phyloP scores from a whole-genome alignment of 73 alveolate genomes.

The Stentor coeruleus region DNA sequence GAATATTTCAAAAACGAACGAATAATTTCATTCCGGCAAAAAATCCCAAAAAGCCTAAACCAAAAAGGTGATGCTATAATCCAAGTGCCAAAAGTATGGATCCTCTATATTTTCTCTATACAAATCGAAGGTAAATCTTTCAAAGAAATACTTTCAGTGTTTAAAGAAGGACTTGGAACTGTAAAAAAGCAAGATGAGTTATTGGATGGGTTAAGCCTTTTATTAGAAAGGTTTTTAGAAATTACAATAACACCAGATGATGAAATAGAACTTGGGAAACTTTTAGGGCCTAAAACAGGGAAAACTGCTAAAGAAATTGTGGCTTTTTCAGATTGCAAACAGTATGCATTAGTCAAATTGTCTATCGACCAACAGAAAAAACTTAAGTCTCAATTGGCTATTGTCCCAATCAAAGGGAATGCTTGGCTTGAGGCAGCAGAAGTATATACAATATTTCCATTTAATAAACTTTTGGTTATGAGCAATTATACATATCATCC shows the following conservation, averaged over 20 bases:
- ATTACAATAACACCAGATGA: not conserved
- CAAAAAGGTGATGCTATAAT: slow-evolving; percentile 17
- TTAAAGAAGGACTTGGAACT: not conserved
- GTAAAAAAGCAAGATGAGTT: not conserved
- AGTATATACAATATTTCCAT: not conserved
- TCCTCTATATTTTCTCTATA: not conserved
- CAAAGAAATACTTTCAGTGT: not conserved
- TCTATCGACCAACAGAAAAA: slow-evolving; percentile 2
- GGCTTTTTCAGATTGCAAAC: not conserved
- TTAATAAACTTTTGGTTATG: not conserved
- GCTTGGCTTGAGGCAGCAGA: not conserved
- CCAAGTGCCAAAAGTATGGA: slow-evolving; percentile 13
- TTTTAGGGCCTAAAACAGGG: not conserved
- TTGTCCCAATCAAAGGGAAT: slow-evolving; percentile 8
- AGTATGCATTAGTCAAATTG: not conserved
- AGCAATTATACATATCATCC: slow-evolving; percentile 4
- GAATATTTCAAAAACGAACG: slow-evolving; percentile 20
- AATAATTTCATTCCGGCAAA: not conserved
- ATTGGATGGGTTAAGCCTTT: not conserved
- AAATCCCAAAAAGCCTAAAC: not conserved
- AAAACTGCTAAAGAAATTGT: slow-evolving; percentile 1
- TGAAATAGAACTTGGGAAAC: not conserved
- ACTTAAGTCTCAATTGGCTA: not conserved
- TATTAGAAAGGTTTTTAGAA: not conserved
- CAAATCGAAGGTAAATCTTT: not conserved